phyloP scores from a whole-genome alignment of 2,329 filamentous ascomycete species.

The Trichophaea hybrida region DNA sequence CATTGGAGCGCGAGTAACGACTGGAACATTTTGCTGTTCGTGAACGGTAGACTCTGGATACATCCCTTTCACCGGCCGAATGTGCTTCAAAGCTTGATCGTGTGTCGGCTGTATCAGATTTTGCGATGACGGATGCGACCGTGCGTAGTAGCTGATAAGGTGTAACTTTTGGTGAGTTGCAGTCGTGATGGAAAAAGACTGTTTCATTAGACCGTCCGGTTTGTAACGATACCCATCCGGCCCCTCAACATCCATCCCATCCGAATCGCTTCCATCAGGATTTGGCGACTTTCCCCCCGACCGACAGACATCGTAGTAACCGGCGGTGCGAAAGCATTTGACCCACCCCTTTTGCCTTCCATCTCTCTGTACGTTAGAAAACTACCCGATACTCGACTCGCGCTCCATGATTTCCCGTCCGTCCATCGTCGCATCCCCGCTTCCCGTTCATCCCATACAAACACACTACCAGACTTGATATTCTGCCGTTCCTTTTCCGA shows the following conservation, averaged over 20 bases:
- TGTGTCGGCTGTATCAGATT: slow-evolving; percentile 68
- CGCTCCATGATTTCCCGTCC: slow-evolving; percentile 97
- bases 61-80: slow-evolving; percentile 81
- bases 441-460: slow-evolving; percentile 99
- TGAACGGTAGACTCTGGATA: slow-evolving; percentile 93
- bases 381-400: slow-evolving; percentile 89
- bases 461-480: slow-evolving; percentile 91
- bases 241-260: slow-evolving; percentile 52
- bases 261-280: slow-evolving; percentile 68
- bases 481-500: slow-evolving; percentile 96
- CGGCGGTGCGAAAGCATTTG: slow-evolving; percentile 47
- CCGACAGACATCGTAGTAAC: slow-evolving; percentile 39
- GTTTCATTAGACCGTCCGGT: slow-evolving; percentile 95
- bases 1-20: slow-evolving; percentile 29
- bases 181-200: slow-evolving; percentile 97
- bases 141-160: slow-evolving; percentile 90
- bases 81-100: slow-evolving; percentile 65
- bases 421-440: slow-evolving; percentile 98
- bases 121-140: slow-evolving; percentile 56
- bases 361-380: slow-evolving; percentile 97
- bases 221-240: slow-evolving; percentile 90
- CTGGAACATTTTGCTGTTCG: slow-evolving; percentile 65
- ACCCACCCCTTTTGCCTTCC: slow-evolving; percentile 89
- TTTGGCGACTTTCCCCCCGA: slow-evolving; percentile 62
- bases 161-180: slow-evolving; percentile 81